These are phyloP conservation scores for Carex scoparia DNA, from an alignment of 176 grass and related monocot species.

Conservation along the genomic window DNA sequence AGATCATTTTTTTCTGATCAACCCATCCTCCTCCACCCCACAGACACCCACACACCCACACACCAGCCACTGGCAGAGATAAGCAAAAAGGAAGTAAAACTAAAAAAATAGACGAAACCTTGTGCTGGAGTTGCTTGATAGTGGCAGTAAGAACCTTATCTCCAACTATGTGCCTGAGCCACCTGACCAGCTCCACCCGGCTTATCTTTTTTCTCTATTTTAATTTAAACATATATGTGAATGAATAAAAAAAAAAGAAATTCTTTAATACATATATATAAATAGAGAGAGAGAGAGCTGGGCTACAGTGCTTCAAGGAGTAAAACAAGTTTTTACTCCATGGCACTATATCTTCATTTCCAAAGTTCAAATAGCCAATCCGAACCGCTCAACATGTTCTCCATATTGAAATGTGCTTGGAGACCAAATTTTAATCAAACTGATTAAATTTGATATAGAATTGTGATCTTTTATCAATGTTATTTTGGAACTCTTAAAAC, in stretches of 20 bases:
- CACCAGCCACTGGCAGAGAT: neutral
- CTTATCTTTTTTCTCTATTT: slow-evolving; percentile 65
- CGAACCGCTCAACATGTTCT: no score
- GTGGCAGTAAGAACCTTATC: slow-evolving; percentile 70
- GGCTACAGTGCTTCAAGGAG: no score
- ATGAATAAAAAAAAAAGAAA: slow-evolving; percentile 9
- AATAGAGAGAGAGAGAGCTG: no score
- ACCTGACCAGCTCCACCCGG: slow-evolving; percentile 46
- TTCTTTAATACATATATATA: neutral
- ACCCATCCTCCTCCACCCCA: neutral
- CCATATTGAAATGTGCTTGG: no score
- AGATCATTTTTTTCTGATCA: neutral
- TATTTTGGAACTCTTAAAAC: neutral
- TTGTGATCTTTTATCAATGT: neutral
- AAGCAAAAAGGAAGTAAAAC: neutral
- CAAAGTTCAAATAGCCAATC: no score
- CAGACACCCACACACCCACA: no score
- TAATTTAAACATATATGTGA: slow-evolving; percentile 14
- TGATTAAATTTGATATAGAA: neutral
- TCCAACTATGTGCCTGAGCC: slow-evolving; percentile 52
- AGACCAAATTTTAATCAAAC: no score
- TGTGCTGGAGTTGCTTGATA: slow-evolving; percentile 54
- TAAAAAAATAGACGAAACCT: slow-evolving; percentile 29
- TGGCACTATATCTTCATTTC: no score
- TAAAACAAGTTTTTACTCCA: no score